These are phyloP conservation scores for Sicyos edulis DNA, from an alignment of 306 rosid species.

Conservation along the genomic window DNA sequence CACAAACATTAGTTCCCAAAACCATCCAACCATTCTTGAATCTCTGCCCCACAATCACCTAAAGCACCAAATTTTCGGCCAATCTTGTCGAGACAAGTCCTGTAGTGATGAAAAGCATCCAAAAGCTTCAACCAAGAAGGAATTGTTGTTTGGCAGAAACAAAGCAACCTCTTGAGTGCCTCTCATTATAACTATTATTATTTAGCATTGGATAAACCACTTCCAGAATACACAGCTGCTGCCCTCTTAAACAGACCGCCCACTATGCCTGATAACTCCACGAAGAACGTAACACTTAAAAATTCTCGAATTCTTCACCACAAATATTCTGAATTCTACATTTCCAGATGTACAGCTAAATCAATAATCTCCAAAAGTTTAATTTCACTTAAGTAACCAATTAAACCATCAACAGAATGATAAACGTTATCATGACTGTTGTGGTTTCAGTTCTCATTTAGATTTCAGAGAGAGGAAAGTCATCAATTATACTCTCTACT, in stretches of 20 bases:
- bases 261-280: background rate
- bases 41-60: background rate
- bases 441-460: background rate
- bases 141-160: background rate
- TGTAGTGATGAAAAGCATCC: background rate
- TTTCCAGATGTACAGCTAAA: background rate
- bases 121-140: background rate
- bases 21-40: background rate
- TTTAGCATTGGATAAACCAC: background rate
- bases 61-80: slow-evolving; percentile 2
- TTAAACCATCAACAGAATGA: background rate
- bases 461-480: background rate
- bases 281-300: background rate
- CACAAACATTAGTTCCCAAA: background rate
- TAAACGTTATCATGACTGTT: background rate
- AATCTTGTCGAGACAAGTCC: background rate
- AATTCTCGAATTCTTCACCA: background rate
- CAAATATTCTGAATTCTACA: background rate
- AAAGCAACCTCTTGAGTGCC: background rate
- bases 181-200: background rate
- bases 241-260: background rate
- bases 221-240: background rate
- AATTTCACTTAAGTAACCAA: slow-evolving; percentile 1
- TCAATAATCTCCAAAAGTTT: background rate
- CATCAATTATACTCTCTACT: background rate